Evolutionary conservation across 495 filamentous ascomycete genomes (phyloP).

Genomic region (Xylaria scruposa): DNA sequence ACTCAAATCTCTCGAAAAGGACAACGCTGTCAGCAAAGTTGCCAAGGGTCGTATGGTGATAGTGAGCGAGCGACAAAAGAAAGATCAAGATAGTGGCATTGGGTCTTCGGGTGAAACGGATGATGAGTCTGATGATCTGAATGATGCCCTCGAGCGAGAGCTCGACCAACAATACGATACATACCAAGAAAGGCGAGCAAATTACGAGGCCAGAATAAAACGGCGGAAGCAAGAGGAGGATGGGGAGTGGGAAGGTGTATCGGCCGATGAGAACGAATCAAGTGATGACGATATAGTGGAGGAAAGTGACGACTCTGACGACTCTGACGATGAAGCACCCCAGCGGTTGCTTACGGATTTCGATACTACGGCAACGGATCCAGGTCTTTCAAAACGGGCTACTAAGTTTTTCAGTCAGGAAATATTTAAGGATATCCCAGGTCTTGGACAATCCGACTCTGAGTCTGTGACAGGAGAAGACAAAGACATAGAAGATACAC

Average conservation of each 20-base stretch:
- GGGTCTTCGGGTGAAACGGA: constrained; percentile 61
- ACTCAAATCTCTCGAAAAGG: constrained; percentile 78
- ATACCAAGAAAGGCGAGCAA: constrained; percentile 81
- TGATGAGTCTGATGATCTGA: constrained; percentile 75
- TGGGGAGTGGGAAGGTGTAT: constrained; percentile 91
- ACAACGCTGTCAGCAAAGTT: constrained; percentile 71
- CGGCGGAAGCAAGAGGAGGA: constrained; percentile 82
- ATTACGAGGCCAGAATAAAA: constrained; percentile 87
- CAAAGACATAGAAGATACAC: constrained; percentile 48
- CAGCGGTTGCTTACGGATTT: constrained; percentile 58
- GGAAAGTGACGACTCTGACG: constrained; percentile 58
- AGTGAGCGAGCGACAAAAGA: constrained; percentile 60
- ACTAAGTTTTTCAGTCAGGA: constrained; percentile 93
- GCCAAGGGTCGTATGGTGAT: constrained; percentile 78
- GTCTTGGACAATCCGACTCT: constrained; percentile 53
- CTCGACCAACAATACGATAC: constrained; percentile 85
- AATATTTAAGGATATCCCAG: constrained; percentile 83
- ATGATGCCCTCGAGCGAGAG: constrained; percentile 79
- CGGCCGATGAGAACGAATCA: constrained; percentile 66
- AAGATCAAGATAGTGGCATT: constrained; percentile 66
- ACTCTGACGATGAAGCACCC: constrained; percentile 46
- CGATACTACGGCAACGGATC: constrained; percentile 51
- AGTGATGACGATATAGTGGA: constrained; percentile 63
- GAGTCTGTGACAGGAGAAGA: constrained; percentile 59
- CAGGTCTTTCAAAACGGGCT: constrained; percentile 79